Evolutionary conservation across 148 eudicot genomes (phyloP), one percentile per base, ranked within the genome.

Genomic region (Bassia scoparia): DNA sequence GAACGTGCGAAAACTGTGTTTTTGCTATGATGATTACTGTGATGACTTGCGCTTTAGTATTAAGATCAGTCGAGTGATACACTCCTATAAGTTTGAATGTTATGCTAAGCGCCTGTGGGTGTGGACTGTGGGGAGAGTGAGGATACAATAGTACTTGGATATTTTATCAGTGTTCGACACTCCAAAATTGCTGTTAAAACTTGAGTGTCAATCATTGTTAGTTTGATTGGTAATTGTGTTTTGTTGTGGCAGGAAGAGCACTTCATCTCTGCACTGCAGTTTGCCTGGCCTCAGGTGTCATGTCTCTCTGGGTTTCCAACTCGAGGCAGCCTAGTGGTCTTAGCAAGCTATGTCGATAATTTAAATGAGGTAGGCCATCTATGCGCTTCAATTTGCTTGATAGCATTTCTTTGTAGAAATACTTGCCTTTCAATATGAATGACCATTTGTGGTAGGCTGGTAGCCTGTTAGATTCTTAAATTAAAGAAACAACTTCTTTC

Each of bases 201-300:
- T 67, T 49, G 38, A 66, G 7, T 54, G 34, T 20, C 13, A 6
- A 20, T 23, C 23, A 14, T 7, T 68, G 7, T n/a, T 34, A 41
- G 35, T n/a, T 4, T 8, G n/a, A 60, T 24, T 23, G 23, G 27
- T 55, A 52, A 17, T 44, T 34, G 59, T 62, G 64, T 53, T 35
- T 27, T 62, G n/a, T 67, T 79, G 80, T 52, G 56, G 56, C 90
- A 90, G 98, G 98, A 93, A 75, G 90, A 86, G 79, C 98, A 90
- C 81, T 86, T 79, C 75, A 77, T 87, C 66, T 83, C 94, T 33
- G 86, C 83, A 81, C 82, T 93, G 79, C 75, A 86, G 79, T 87
- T 93, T 84, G 72, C 90, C 16, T 93, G 98, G 98, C 98, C 98
- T 75, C 96, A 89, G 61, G 89, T 93, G 74, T 82, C 94, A 23